Evolutionary conservation across 2,329 filamentous ascomycete genomes (phyloP).

Genomic region (Chrysoporthe deuterocubensis): DNA sequence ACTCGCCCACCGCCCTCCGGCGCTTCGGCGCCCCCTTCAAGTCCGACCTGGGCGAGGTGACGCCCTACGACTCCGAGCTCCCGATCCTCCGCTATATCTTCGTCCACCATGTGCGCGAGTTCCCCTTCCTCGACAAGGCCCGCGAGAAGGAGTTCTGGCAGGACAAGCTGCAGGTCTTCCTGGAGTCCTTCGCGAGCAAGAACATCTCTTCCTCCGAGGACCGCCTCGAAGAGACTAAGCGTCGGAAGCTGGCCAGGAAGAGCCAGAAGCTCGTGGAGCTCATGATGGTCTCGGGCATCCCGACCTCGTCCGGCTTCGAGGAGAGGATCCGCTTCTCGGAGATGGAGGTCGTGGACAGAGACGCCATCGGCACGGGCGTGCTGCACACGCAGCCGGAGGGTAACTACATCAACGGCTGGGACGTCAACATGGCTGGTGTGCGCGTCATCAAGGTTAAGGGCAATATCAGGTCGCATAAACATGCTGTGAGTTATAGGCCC

Average conservation of each 20-base stretch:
- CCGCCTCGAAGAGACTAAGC: slow-evolving; percentile 92
- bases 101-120: slow-evolving; percentile 96
- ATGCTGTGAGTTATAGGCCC: slow-evolving; percentile 69
- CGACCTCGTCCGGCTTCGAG: slow-evolving; percentile 94
- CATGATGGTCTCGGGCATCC: slow-evolving; percentile 99
- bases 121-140: slow-evolving; percentile 95
- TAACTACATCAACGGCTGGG: slow-evolving; percentile 93
- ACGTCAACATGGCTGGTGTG: slow-evolving; percentile 92
- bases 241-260: slow-evolving; percentile 88
- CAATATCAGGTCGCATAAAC: slow-evolving; percentile 86
- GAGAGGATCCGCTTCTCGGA: slow-evolving; percentile 96
- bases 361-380: slow-evolving; percentile 88
- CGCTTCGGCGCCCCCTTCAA: slow-evolving; percentile 95
- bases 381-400: slow-evolving; percentile 88
- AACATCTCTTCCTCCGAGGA: slow-evolving; percentile 97
- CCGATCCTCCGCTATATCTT: slow-evolving; percentile 96
- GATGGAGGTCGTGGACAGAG: slow-evolving; percentile 92
- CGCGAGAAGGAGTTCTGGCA: slow-evolving; percentile 99
- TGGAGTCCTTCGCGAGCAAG: slow-evolving; percentile 96
- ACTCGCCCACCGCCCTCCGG: slow-evolving; percentile 90
- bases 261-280: slow-evolving; percentile 94
- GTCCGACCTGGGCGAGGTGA: slow-evolving; percentile 89
- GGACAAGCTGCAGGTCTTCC: slow-evolving; percentile 93
- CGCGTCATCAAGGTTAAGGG: slow-evolving; percentile 80
- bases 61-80: slow-evolving; percentile 90